These are phyloP conservation scores for Sutorius australiensis DNA, from an alignment of 768 basidiomycete genomes.

Conservation along the genomic window DNA sequence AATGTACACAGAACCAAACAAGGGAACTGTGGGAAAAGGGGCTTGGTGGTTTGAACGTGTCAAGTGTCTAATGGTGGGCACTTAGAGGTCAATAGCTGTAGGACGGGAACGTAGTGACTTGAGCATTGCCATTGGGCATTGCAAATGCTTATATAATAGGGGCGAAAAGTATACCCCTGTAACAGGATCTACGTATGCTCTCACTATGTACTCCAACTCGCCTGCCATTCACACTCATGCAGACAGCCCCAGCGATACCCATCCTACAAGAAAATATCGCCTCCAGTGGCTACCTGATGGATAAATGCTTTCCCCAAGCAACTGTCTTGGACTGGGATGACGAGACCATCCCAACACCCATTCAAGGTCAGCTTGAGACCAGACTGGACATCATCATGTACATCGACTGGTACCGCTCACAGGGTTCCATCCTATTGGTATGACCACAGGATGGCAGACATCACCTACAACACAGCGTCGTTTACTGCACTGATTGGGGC, in stretches of 20 bases:
- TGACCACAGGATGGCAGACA: constrained; percentile 78
- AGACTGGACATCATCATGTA: constrained; percentile 69
- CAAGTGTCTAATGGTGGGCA: too few relatives aligned
- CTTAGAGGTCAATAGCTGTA: too few relatives aligned
- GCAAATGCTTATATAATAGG: too few relatives aligned
- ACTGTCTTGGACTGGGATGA: constrained; percentile 75
- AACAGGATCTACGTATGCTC: constrained; percentile 67
- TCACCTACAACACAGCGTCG: constrained; percentile 85
- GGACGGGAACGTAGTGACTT: too few relatives aligned
- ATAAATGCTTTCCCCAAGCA: constrained; percentile 28
- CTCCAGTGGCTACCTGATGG: constrained; percentile 38
- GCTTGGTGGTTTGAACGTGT: too few relatives aligned
- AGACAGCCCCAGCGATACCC: constrained; percentile 73
- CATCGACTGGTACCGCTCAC: constrained; percentile 22
- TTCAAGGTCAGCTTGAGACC: constrained; percentile 35
- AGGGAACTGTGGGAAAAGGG: too few relatives aligned
- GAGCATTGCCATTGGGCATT: too few relatives aligned
- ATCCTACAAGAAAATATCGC: constrained; percentile 70
- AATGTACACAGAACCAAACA: too few relatives aligned
- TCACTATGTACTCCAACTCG: background rate
- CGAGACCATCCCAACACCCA: constrained; percentile 44
- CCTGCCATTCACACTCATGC: background rate
- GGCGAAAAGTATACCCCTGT: too few relatives aligned
- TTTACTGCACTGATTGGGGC: constrained; percentile 78
- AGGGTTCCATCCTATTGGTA: background rate